Evolutionary conservation across 1,284 basidiomycete species (phyloP).

Genomic region (Austropuccinia psidii): DNA sequence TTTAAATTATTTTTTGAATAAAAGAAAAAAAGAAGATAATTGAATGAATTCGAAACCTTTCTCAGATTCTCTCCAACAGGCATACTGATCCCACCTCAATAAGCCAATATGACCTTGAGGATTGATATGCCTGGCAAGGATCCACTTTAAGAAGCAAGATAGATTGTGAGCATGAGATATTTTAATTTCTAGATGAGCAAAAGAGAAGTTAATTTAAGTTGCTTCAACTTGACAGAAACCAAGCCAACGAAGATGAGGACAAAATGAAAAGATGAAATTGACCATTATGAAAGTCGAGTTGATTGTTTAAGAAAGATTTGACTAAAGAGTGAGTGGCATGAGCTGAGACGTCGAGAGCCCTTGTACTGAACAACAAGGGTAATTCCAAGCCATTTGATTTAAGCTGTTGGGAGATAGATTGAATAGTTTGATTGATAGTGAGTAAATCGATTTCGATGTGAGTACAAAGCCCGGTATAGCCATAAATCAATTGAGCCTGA

Average conservation of each 20-base stretch:
- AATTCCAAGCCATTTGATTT: slow-evolving; percentile 28
- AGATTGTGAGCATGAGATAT: slow-evolving; percentile 20
- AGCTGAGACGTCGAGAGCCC: slow-evolving; percentile 28
- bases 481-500: slow-evolving; percentile 24
- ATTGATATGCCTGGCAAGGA: slow-evolving; percentile 22
- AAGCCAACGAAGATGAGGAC: background rate
- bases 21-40: background rate
- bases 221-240: background rate
- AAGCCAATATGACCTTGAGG: slow-evolving; percentile 4
- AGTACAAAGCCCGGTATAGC: slow-evolving; percentile 28
- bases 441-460: slow-evolving; percentile 25
- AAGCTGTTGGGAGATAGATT: slow-evolving; percentile 19
- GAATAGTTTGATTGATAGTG: background rate
- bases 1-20: background rate
- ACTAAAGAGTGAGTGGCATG: slow-evolving; percentile 30
- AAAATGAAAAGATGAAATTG: background rate
- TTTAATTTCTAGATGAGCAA: background rate
- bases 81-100: slow-evolving; percentile 24
- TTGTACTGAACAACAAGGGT: slow-evolving; percentile 25
- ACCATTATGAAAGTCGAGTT: background rate
- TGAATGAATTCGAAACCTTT: background rate
- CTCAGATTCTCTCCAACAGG: slow-evolving; percentile 18
- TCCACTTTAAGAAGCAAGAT: slow-evolving; percentile 32
- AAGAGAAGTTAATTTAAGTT: background rate
- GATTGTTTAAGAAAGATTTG: slow-evolving; percentile 4